A percentile compares a stretch with the other conserved stretches of the same genome.
Evolutionary conservation across 2,329 filamentous ascomycete species (phyloP).

Genomic region (Talaromyces marneffei): DNA sequence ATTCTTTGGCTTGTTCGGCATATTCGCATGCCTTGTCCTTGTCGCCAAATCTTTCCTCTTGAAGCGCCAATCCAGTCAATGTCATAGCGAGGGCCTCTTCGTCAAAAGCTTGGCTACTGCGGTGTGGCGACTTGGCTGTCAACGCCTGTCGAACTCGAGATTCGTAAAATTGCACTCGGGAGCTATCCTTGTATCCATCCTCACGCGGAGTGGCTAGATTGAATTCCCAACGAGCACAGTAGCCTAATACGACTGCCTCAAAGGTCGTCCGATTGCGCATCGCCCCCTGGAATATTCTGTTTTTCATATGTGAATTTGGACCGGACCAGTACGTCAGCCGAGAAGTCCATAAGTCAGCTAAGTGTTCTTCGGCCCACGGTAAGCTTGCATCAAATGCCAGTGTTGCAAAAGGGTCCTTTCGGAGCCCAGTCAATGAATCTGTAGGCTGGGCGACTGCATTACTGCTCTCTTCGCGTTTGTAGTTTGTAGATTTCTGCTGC

Average conservation of each 20-base stretch:
- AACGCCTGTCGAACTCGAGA: conserved; percentile 24
- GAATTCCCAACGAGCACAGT: conserved; percentile 34
- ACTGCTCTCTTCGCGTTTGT: neutral
- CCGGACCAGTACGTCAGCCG: conserved; percentile 39
- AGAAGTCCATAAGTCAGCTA: conserved; percentile 33
- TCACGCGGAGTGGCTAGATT: conserved; percentile 19
- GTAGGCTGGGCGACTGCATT: neutral
- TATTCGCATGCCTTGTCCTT: conserved; percentile 24
- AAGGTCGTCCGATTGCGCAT: conserved; percentile 33
- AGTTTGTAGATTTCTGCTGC: neutral
- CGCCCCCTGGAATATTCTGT: conserved; percentile 30
- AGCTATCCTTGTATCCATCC: conserved; percentile 16
- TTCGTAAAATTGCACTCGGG: conserved; percentile 27
- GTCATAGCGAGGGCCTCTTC: conserved; percentile 30
- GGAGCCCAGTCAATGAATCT: conserved; percentile 23
- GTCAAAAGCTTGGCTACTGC: conserved; percentile 20
- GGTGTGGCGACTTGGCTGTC: conserved; percentile 17
- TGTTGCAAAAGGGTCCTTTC: conserved; percentile 30
- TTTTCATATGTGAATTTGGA: conserved; percentile 34
- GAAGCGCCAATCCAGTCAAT: conserved; percentile 31
- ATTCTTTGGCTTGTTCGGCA: conserved; percentile 23
- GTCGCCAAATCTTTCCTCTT: conserved; percentile 36
- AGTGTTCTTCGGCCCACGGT: conserved; percentile 22
- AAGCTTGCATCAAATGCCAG: conserved; percentile 21
- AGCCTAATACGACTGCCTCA: conserved; percentile 32